Evolutionary conservation across 192 early-diverging fungal genomes (phyloP), one percentile per base, ranked within the genome.

Genomic region (Backusella westeae): DNA sequence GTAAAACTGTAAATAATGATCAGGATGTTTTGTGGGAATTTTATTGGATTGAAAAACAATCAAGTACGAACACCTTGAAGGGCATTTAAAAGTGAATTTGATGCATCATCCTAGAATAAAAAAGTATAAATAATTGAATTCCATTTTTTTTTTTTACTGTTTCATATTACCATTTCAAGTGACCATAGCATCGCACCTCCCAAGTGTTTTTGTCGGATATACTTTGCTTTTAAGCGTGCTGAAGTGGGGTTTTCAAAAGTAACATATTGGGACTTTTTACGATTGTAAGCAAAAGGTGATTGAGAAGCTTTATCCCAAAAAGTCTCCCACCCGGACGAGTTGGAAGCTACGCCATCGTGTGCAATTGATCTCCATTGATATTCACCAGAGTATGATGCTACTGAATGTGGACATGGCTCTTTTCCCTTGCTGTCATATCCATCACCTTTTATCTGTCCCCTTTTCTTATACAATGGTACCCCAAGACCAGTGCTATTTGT

Each of bases 271-370:
- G 83, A 78, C 9, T 84, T 85, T 3, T 41, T 66, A 6, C 78
- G 53, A 77, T 92, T 92, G 78, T 91, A 94, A 59, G 91, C 85
- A 71, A 90, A 92, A 34, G 90, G 82, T 1, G 95, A 92, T 75
- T 88, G 82, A 70, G 93, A 91, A 21, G 72, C 67, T 0, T 88
- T 86, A 65, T 95, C 93, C 91, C 91, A 96, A 75, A 89, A 85
- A 21, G 88, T 79, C 8, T 84, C 73, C 78, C 90, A 92, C 15
- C 87, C 87, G 9, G 70, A 44, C 5, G 41, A 2, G 34, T 65
- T 77, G 0, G 38, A 41, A 1, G 67, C 6, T 26, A 77, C 75
- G 5, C 75, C 75, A n/a, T 70, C 59, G 6, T 32, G 34, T 12
- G 34, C 29, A 39, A 82, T 74, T 7, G 77, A 69, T 52, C 77